Evolutionary conservation across 495 filamentous ascomycete species (phyloP).

Genomic region (Ramalina intermedia): DNA sequence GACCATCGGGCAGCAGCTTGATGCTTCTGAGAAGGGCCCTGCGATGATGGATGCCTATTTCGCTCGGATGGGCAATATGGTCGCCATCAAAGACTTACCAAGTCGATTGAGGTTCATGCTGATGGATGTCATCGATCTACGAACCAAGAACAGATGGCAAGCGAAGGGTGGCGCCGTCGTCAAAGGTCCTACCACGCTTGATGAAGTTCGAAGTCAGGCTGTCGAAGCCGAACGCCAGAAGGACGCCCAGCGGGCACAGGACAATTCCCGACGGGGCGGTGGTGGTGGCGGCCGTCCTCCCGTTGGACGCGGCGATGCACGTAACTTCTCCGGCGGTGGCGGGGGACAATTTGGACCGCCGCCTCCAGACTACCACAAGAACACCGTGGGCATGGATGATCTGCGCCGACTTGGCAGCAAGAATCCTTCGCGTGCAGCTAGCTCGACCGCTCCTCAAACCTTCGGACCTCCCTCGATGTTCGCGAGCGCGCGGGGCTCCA

Average conservation of each 20-base stretch:
- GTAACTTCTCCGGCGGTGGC: slow-evolving; percentile 52
- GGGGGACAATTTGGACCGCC: slow-evolving; percentile 42
- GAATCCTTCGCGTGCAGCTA: slow-evolving; percentile 45
- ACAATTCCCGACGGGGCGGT: slow-evolving; percentile 28
- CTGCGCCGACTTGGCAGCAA: slow-evolving; percentile 59
- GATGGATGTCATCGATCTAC: slow-evolving; percentile 82
- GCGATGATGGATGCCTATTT: slow-evolving; percentile 92
- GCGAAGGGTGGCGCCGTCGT: slow-evolving; percentile 58
- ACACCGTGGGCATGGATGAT: slow-evolving; percentile 79
- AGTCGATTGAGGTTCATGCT: slow-evolving; percentile 92
- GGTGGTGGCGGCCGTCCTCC: slow-evolving; percentile 46
- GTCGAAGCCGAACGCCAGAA: slow-evolving; percentile 49
- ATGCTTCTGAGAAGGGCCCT: slow-evolving; percentile 64
- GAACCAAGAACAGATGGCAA: slow-evolving; percentile 49
- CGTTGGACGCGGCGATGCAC: slow-evolving; percentile 71
- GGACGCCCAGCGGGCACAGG: slow-evolving; percentile 38
- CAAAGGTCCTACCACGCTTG: slow-evolving; percentile 93
- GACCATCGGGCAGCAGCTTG: slow-evolving; percentile 79
- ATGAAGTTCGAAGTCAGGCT: slow-evolving; percentile 70
- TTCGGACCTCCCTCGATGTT: slow-evolving; percentile 75
- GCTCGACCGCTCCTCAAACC: slow-evolving; percentile 32
- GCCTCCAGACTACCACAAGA: slow-evolving; percentile 55
- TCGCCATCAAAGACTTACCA: slow-evolving; percentile 60
- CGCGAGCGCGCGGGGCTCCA: slow-evolving; percentile 56
- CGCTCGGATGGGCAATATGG: slow-evolving; percentile 62